These are phyloP conservation scores for Hyparrhenia diplandra DNA, from an alignment of 176 grass and related monocot genomes.

Conservation along the genomic window DNA sequence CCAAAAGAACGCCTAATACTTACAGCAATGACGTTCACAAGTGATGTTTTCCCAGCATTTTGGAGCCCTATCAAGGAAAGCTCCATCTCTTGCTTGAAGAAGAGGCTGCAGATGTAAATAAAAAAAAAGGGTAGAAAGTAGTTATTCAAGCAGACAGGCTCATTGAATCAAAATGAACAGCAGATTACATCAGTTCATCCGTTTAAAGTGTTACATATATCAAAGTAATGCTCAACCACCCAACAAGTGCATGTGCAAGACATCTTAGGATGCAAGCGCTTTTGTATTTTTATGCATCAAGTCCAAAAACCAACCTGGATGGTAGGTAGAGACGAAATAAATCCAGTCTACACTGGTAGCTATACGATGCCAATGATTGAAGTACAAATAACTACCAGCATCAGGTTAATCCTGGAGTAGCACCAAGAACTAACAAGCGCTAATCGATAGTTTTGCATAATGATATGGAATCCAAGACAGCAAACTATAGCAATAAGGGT, in stretches of 20 bases:
- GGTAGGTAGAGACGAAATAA: slow-evolving; percentile 34
- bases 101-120: slow-evolving; percentile 47
- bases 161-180: background rate
- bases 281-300: slow-evolving; percentile 20
- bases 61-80: slow-evolving; percentile 98
- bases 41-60: slow-evolving; percentile 98
- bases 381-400: background rate
- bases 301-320: slow-evolving; percentile 17
- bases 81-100: slow-evolving; percentile 99
- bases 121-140: background rate
- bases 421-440: background rate
- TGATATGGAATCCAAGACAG: background rate
- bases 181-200: background rate
- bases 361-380: slow-evolving; percentile 19
- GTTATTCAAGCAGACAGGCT: background rate
- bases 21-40: slow-evolving; percentile 96
- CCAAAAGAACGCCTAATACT: slow-evolving; percentile 21
- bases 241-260: slow-evolving; percentile 17
- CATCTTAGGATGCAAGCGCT: slow-evolving; percentile 17
- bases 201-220: background rate
- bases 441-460: background rate
- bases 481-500: background rate
- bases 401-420: background rate
- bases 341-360: slow-evolving; percentile 28
- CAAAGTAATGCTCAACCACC: slow-evolving; percentile 16